Percentiles rank a stretch among this genome's conserved stretches.
Evolutionary conservation across 768 basidiomycete species (phyloP).

Genomic region (Pholiota conissans): DNA sequence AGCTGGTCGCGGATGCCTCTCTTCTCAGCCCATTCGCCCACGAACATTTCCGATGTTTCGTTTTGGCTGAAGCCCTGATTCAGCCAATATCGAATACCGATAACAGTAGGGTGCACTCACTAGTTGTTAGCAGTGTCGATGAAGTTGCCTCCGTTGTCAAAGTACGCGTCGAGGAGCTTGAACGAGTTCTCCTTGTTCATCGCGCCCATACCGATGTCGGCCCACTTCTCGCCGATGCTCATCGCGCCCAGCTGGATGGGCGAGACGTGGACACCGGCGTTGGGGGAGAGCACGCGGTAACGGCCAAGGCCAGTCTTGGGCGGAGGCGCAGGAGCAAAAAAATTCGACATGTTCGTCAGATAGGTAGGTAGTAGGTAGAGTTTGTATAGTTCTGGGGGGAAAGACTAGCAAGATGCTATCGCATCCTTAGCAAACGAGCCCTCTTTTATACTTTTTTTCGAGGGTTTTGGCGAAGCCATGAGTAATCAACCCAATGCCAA

Average conservation of each 20-base stretch:
- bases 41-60: conserved; percentile 37
- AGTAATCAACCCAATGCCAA: too few relatives aligned
- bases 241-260: conserved; percentile 41
- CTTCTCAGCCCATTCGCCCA: conserved; percentile 44
- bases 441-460: too few relatives aligned
- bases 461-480: too few relatives aligned
- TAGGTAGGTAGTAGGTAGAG: neutral
- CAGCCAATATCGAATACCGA: neutral
- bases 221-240: conserved; percentile 50
- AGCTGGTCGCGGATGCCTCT: conserved; percentile 39
- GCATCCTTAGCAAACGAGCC: too few relatives aligned
- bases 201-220: conserved; percentile 21
- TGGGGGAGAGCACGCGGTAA: conserved; percentile 42
- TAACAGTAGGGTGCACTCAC: conserved; percentile 7
- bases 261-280: conserved; percentile 33
- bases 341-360: neutral
- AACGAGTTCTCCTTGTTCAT: conserved; percentile 40
- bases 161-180: conserved; percentile 42
- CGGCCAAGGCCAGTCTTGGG: conserved; percentile 26
- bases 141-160: conserved; percentile 41
- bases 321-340: neutral
- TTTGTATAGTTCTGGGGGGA: neutral
- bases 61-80: conserved; percentile 28
- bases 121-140: conserved; percentile 44
- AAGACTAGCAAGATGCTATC: neutral